phyloP scores from a whole-genome alignment of 1,139 yeast genomes.

The Blastobotrys illinoisensis region DNA sequence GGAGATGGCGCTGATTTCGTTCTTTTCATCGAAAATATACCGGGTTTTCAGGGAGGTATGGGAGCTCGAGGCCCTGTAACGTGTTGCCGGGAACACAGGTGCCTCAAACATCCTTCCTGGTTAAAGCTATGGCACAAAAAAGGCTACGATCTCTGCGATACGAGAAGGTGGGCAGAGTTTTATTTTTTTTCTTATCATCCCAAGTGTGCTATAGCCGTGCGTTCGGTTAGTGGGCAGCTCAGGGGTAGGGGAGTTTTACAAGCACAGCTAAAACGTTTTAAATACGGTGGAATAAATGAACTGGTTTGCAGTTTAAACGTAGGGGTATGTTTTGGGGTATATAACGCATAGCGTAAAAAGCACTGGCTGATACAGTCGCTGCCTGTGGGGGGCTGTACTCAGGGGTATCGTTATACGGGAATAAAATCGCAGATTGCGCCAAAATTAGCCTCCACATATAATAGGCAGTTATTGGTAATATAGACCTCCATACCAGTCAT shows the following conservation, averaged over 20 bases:
- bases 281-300: neutral
- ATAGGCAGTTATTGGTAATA: neutral
- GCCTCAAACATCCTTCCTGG: slow-evolving; percentile 5
- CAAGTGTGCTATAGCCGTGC: neutral
- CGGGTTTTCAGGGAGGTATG: neutral
- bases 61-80: neutral
- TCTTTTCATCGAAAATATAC: slow-evolving; percentile 1
- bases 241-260: neutral
- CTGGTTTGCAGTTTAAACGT: neutral
- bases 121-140: too few species aligned
- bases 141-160: neutral
- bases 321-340: neutral
- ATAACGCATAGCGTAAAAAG: neutral
- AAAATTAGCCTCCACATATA: neutral
- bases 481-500: neutral
- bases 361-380: too few species aligned
- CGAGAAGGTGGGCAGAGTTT: neutral
- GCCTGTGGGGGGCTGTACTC: too few species aligned
- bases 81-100: slow-evolving; percentile 3
- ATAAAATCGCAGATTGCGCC: neutral
- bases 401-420: neutral
- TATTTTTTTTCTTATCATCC: neutral
- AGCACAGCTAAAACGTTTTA: neutral
- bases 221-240: neutral
- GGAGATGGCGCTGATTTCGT: neutral